Evolutionary conservation across 1,284 basidiomycete species (phyloP).

Genomic region (Trametes polyzona): DNA sequence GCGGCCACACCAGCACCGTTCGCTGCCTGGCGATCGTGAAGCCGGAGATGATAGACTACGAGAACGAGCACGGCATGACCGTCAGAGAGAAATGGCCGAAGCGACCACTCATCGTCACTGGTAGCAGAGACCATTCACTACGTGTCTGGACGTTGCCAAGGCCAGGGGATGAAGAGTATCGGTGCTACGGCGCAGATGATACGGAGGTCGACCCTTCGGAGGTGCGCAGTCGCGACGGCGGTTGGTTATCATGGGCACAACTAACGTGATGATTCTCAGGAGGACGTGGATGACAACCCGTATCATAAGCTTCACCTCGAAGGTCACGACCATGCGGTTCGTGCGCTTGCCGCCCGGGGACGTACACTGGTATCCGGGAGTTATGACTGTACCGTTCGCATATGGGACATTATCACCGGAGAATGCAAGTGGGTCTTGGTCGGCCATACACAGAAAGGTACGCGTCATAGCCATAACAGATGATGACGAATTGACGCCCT

Average conservation of each 20-base stretch:
- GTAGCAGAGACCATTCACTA: constrained; percentile 88
- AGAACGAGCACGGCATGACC: constrained; percentile 59
- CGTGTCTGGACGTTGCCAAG: constrained; percentile 90
- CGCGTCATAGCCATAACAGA: constrained; percentile 12
- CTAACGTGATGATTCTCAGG: constrained; percentile 34
- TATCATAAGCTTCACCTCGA: constrained; percentile 85
- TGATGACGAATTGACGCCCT: background rate
- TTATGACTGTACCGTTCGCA: constrained; percentile 91
- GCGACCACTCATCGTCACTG: constrained; percentile 88
- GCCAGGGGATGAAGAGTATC: constrained; percentile 77
- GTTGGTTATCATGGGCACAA: background rate
- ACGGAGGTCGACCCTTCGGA: constrained; percentile 70
- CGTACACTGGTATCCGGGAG: constrained; percentile 92
- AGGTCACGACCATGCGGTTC: constrained; percentile 90
- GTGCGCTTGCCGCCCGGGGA: constrained; percentile 89
- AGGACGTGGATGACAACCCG: constrained; percentile 86
- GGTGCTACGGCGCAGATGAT: constrained; percentile 71
- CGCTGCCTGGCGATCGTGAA: constrained; percentile 90
- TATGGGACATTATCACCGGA: constrained; percentile 95
- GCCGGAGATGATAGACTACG: constrained; percentile 79
- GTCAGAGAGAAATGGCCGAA: constrained; percentile 82
- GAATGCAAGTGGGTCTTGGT: constrained; percentile 78
- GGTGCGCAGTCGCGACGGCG: constrained; percentile 41
- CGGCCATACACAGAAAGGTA: constrained; percentile 92
- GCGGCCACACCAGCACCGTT: constrained; percentile 93